A percentile compares a stretch with the other conserved stretches of the same genome.
Evolutionary conservation across 2,329 filamentous ascomycete species (phyloP).

Genomic region (Sporothrix globosa): DNA sequence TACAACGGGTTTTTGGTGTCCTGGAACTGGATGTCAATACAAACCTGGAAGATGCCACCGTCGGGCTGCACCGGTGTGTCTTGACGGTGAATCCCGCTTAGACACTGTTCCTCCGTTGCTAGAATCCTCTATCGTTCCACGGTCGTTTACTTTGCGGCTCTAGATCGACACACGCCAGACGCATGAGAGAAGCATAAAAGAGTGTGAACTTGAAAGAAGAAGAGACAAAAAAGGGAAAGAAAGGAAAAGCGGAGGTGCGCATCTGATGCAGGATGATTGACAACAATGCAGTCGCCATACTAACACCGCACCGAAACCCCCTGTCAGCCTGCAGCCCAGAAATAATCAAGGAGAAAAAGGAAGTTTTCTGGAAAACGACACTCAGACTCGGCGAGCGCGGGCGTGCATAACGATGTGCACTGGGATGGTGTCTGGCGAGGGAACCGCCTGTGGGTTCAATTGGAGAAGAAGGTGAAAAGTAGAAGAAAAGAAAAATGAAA

Average conservation of each 20-base stretch:
- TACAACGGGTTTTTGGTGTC: not conserved
- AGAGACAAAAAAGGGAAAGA: no score
- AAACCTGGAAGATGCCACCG: not conserved
- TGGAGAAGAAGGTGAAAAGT: not conserved
- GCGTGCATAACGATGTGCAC: conserved; percentile 24
- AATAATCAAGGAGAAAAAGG: not conserved
- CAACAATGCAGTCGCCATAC: not conserved
- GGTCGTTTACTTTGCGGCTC: not conserved
- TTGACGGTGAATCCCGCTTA: not conserved
- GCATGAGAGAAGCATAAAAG: conserved; percentile 1
- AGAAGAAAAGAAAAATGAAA: not conserved
- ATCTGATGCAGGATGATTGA: not conserved
- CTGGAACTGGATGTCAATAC: not conserved
- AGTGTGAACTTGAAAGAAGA: no score
- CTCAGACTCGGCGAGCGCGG: conserved; percentile 21
- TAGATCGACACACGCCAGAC: conserved; percentile 9
- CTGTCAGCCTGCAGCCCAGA: conserved; percentile 6
- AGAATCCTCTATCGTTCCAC: not conserved
- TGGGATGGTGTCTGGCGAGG: not conserved
- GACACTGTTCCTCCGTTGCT: not conserved
- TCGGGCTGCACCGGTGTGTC: not conserved
- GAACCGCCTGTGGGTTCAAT: not conserved
- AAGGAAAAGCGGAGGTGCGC: not conserved
- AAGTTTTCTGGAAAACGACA: conserved; percentile 3
- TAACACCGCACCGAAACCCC: not conserved